Conservation (phyloP, 768 basidiomycete species). For the Gymnopilus dilepis region DNA sequence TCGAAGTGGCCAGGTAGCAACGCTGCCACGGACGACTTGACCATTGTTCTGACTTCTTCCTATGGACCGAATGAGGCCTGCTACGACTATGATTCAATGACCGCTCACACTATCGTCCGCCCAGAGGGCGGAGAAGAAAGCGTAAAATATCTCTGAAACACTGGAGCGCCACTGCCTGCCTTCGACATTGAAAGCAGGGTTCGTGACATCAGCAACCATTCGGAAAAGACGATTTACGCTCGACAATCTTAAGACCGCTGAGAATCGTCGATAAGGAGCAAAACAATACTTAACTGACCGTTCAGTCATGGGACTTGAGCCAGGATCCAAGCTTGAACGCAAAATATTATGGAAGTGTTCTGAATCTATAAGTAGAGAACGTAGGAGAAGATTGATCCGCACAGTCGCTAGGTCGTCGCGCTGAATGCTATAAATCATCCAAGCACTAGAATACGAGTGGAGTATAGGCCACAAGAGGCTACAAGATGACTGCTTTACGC, state of each 20-base stretch:
- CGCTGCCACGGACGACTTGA: constrained; percentile 60
- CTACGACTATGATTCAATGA: not conserved
- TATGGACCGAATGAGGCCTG: constrained; percentile 31
- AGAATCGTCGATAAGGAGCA: not conserved
- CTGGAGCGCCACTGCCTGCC: constrained; percentile 72
- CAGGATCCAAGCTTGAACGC: constrained; percentile 41
- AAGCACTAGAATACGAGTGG: constrained; percentile 61
- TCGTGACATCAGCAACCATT: constrained; percentile 69
- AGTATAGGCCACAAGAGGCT: not conserved
- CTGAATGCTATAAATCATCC: constrained; percentile 73
- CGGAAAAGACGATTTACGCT: constrained; percentile 63
- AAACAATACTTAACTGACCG: constrained; percentile 43
- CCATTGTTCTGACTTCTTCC: constrained; percentile 72
- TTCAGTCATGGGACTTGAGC: constrained; percentile 48
- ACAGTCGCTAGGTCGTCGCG: constrained; percentile 55
- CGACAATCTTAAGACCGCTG: constrained; percentile 45
- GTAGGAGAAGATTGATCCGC: constrained; percentile 60
- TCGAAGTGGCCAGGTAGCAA: constrained; percentile 70
- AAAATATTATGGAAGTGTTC: constrained; percentile 64
- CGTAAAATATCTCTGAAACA: constrained; percentile 60
- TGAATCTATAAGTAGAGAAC: constrained; percentile 64
- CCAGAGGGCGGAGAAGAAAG: constrained; percentile 70
- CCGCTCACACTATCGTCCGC: constrained; percentile 58
- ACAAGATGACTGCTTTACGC: constrained; percentile 18
- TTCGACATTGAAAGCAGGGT: constrained; percentile 63